Percentiles rank a stretch among this genome's conserved stretches.
Conservation (phyloP, 2,329 filamentous ascomycete species). For the Colletotrichum theobromicola region DNA sequence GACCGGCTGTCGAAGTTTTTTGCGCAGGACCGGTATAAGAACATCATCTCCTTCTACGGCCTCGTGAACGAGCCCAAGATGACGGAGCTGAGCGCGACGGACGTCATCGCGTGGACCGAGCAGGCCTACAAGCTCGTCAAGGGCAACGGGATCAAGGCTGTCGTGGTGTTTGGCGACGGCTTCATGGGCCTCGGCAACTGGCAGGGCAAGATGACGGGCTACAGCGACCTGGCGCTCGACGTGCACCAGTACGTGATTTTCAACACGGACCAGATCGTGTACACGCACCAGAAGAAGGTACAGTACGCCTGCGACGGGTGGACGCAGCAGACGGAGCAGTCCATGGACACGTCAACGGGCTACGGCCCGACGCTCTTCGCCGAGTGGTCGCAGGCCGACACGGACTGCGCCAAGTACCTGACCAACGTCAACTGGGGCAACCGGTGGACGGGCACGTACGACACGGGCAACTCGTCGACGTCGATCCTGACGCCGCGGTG, state of each 20-base stretch:
- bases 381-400: conserved; percentile 98
- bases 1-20: conserved; percentile 90
- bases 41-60: conserved; percentile 91
- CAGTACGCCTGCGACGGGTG: conserved; percentile 87
- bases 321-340: conserved; percentile 77
- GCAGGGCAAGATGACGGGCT: conserved; percentile 79
- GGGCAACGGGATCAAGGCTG: conserved; percentile 74
- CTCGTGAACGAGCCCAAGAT: conserved; percentile 94
- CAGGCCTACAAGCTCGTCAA: conserved; percentile 76
- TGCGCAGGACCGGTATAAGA: conserved; percentile 88
- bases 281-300: conserved; percentile 83
- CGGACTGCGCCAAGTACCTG: conserved; percentile 85
- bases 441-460: conserved; percentile 88
- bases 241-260: conserved; percentile 99
- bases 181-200: conserved; percentile 92
- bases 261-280: conserved; percentile 84
- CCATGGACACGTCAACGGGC: conserved; percentile 75
- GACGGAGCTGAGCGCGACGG: conserved; percentile 68
- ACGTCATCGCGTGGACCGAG: conserved; percentile 81
- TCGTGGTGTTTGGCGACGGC: conserved; percentile 89
- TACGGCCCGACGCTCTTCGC: conserved; percentile 95
- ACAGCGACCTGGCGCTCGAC: conserved; percentile 83
- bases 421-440: conserved; percentile 90
- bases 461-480: conserved; percentile 66
- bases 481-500: conserved; percentile 76